Evolutionary conservation across 768 basidiomycete species (phyloP).

Genomic region (Suillus occidentalis): DNA sequence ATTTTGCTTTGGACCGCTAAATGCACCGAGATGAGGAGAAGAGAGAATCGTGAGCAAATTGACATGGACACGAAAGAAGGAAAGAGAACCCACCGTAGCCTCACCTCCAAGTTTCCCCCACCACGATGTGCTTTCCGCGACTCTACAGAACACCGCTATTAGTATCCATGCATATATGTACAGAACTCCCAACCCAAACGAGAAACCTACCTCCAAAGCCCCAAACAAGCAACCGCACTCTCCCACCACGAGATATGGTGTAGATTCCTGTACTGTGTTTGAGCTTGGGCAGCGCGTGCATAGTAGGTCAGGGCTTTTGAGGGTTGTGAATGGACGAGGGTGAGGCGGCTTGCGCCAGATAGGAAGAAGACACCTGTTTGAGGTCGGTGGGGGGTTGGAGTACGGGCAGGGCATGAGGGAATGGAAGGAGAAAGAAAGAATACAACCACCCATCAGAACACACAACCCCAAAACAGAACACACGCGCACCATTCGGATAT

Average conservation of each 20-base stretch:
- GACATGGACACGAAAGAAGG: neutral
- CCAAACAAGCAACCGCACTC: constrained; percentile 72
- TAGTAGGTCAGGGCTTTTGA: constrained; percentile 73
- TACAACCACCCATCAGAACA: neutral
- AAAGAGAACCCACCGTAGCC: neutral
- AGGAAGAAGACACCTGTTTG: constrained; percentile 83
- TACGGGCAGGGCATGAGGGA: neutral
- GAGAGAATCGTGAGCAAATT: neutral
- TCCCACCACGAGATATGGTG: constrained; percentile 87
- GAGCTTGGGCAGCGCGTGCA: constrained; percentile 59
- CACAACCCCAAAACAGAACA: neutral
- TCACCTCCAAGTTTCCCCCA: neutral
- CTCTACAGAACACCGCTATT: neutral
- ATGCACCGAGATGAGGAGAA: neutral
- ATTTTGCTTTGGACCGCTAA: constrained; percentile 77
- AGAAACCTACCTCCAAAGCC: constrained; percentile 48
- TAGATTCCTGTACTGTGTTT: constrained; percentile 67
- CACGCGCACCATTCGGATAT: constrained; percentile 63
- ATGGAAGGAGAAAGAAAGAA: neutral
- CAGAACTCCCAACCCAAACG: neutral
- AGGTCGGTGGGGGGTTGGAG: neutral
- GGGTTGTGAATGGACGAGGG: constrained; percentile 73
- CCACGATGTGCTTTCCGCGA: neutral
- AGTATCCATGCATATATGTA: neutral
- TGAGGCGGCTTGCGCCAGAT: constrained; percentile 86